These are phyloP conservation scores for Chaetoscypha palmicola DNA, from an alignment of 2,329 filamentous ascomycete species.

Conservation along the genomic window DNA sequence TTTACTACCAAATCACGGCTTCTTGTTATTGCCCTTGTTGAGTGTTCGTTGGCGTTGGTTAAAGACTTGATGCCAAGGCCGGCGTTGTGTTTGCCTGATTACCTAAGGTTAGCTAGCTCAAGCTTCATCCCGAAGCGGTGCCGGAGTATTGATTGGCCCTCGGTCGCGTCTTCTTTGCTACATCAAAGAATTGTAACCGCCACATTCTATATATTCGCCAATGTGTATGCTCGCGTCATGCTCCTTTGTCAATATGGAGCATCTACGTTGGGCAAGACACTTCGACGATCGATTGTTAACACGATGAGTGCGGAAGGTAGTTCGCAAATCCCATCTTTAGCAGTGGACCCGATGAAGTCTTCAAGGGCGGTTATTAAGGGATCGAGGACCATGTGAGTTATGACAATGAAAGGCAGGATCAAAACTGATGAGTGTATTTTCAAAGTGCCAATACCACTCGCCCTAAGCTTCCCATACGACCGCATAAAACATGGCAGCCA, in stretches of 20 bases:
- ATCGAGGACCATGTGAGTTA: slow-evolving; percentile 21
- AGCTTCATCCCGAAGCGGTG: too few species aligned
- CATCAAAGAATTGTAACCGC: slow-evolving; percentile 2
- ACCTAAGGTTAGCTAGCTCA: too few species aligned
- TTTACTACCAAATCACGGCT: too few species aligned
- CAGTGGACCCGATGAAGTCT: slow-evolving; percentile 18
- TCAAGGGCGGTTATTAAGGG: slow-evolving; percentile 12
- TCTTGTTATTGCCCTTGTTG: too few species aligned
- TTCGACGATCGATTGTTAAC: slow-evolving; percentile 20
- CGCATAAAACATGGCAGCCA: slow-evolving; percentile 32
- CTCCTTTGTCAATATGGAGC: slow-evolving; percentile 31
- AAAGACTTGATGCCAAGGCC: too few species aligned
- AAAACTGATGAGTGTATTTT: too few species aligned
- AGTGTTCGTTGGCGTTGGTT: too few species aligned
- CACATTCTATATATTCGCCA: slow-evolving; percentile 1
- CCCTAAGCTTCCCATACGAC: slow-evolving; percentile 4
- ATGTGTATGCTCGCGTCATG: slow-evolving; percentile 27
- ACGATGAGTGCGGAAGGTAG: slow-evolving; percentile 18
- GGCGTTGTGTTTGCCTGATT: too few species aligned
- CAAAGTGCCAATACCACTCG: slow-evolving; percentile 11
- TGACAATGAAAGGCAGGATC: too few species aligned
- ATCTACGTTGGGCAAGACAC: slow-evolving; percentile 25
- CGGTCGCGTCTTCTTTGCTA: slow-evolving; percentile 22
- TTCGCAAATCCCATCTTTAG: slow-evolving; percentile 7
- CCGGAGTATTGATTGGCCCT: slow-evolving; percentile 11